A percentile compares a stretch with the other conserved stretches of the same genome.
phyloP scores from a whole-genome alignment of 345 rosid genomes.

The Lepidium sativum region DNA sequence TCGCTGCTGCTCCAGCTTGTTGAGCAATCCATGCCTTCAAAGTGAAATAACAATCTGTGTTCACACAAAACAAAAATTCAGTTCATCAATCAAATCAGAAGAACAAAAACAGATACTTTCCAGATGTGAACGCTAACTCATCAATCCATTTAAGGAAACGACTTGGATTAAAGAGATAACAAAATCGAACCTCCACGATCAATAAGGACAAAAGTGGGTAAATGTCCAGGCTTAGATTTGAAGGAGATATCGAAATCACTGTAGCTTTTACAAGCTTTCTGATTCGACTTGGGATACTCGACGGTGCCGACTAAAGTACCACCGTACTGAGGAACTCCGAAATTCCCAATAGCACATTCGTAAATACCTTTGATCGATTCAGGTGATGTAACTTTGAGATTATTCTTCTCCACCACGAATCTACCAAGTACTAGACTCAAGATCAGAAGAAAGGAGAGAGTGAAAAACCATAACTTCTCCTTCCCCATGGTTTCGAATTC shows the following conservation, averaged over 20 bases:
- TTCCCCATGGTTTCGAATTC: slow-evolving; percentile 31
- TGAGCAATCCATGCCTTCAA: slow-evolving; percentile 59
- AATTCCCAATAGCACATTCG: slow-evolving; percentile 50
- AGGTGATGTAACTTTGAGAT: slow-evolving; percentile 47
- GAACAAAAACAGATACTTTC: neutral
- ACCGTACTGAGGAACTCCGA: slow-evolving; percentile 54
- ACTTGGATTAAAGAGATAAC: neutral
- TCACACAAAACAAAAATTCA: neutral
- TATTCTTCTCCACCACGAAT: slow-evolving; percentile 63
- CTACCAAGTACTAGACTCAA: slow-evolving; percentile 41
- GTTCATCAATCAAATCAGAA: neutral
- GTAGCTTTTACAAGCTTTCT: slow-evolving; percentile 43
- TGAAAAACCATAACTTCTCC: slow-evolving; percentile 38
- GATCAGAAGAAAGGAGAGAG: slow-evolving; percentile 35
- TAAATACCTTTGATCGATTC: slow-evolving; percentile 37
- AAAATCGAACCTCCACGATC: slow-evolving; percentile 50
- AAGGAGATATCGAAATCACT: slow-evolving; percentile 34
- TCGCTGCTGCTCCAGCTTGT: slow-evolving; percentile 56
- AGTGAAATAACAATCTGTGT: slow-evolving; percentile 49
- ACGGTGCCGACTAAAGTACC: slow-evolving; percentile 47
- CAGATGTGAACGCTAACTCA: neutral
- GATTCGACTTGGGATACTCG: slow-evolving; percentile 44
- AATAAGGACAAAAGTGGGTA: slow-evolving; percentile 41
- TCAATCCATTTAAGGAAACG: neutral
- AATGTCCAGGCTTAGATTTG: slow-evolving; percentile 38